Base-by-base conservation (phyloP, 2,329 filamentous ascomycete species). In the Aspergillus flavus region DNA sequence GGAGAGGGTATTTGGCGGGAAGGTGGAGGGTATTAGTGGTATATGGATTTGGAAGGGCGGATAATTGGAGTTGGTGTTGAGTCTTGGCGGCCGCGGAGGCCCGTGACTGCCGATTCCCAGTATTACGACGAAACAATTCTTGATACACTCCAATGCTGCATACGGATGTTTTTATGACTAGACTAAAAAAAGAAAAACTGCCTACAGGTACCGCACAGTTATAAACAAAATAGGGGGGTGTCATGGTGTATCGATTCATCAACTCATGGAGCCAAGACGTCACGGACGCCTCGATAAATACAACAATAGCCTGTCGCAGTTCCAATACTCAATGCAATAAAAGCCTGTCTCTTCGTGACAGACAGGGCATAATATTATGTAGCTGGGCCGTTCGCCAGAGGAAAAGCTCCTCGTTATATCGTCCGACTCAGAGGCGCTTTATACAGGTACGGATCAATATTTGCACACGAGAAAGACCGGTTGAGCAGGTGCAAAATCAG, bases 211-310 rank as follows among this genome's bases (percentile, higher is more conserved):
- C 6, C 11, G 12, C n/a, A 54, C 19, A 14, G 12, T 54, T 1
- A n/a, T 34, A 36, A 39, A 54, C 4, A 61, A 61, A 26, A 41
- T 26, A 54, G 16, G 57, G 41, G 50, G 34, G 36, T 34, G 43
- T 68, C 70, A 66, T 71, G 64, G 62, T 72, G 64, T 72, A 69
- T 71, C 61, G 57, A 69, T 71, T 73, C 71, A 69, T 73, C 67
- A 73, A 66, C 69, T 73, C 71, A 68, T 72, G 64, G 67, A 62
- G 64, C 60, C 65, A 61, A 71, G 62, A 65, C 71, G 71, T 73
- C 71, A 66, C 71, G 65, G 71, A 73, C 71, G 70, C 63, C 62
- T 69, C 54, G 66, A 64, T 52, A 67, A 65, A 69, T 67, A 69
- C 66, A 68, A 58, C 52, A 59, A 59, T 66, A 61, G 54, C 57